Evolutionary conservation across 192 early-diverging fungal species (phyloP).

Genomic region (Pilaira anomala): DNA sequence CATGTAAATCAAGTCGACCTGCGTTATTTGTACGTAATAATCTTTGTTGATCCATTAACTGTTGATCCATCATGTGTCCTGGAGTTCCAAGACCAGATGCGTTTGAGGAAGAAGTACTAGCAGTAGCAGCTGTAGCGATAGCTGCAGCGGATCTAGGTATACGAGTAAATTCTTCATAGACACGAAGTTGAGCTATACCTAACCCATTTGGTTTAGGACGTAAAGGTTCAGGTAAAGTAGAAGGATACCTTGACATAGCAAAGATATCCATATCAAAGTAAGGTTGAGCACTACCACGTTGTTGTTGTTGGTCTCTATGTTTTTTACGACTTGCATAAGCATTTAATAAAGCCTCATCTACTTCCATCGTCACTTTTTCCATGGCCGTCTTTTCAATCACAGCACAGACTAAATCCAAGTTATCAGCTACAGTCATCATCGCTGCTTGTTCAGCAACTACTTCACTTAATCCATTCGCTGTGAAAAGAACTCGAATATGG

Average conservation of each 20-base stretch:
- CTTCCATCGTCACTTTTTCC: slow-evolving; percentile 92
- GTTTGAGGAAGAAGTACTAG: too few relatives aligned
- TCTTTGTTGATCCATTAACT: not conserved
- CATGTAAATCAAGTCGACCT: not conserved
- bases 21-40: not conserved
- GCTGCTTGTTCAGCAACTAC: slow-evolving; percentile 81
- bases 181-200: slow-evolving; percentile 69
- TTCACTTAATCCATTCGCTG: slow-evolving; percentile 76
- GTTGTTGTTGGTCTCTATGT: slow-evolving; percentile 75
- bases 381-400: slow-evolving; percentile 95
- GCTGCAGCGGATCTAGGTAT: slow-evolving; percentile 33
- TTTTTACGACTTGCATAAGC: slow-evolving; percentile 76
- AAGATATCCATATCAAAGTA: slow-evolving; percentile 87
- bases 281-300: slow-evolving; percentile 67
- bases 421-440: slow-evolving; percentile 82
- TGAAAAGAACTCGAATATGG: slow-evolving; percentile 65
- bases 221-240: slow-evolving; percentile 84
- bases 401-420: slow-evolving; percentile 90
- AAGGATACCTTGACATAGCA: slow-evolving; percentile 74
- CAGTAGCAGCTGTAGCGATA: not conserved
- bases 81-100: too few relatives aligned
- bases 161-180: slow-evolving; percentile 84
- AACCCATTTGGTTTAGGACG: slow-evolving; percentile 82
- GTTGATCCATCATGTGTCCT: slow-evolving; percentile 11
- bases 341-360: slow-evolving; percentile 76